phyloP scores from a whole-genome alignment of 305 asterid species.

The Striga hermonthica region DNA sequence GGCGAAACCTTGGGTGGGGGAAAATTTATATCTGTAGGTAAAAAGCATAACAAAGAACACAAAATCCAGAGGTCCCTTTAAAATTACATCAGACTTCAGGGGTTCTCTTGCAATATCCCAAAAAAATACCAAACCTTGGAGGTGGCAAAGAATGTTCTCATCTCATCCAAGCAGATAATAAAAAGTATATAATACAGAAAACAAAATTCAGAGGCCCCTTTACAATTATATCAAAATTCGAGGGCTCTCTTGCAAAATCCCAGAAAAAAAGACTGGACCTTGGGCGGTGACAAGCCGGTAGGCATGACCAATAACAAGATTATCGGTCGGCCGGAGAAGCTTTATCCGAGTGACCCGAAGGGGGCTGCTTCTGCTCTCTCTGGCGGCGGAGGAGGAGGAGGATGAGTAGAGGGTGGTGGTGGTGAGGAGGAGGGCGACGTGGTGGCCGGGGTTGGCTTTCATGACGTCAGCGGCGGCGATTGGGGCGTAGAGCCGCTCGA shows the following conservation, averaged over 20 bases:
- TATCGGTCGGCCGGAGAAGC: slow-evolving; percentile 65
- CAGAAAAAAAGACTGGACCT: slow-evolving; percentile 38
- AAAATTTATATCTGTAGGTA: no score
- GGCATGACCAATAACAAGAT: slow-evolving; percentile 73
- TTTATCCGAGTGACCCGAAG: slow-evolving; percentile 68
- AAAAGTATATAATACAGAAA: no score
- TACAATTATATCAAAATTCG: not conserved
- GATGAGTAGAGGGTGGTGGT: slow-evolving; percentile 53
- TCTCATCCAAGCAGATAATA: no score
- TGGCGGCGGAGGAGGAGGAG: slow-evolving; percentile 33
- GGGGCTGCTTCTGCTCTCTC: slow-evolving; percentile 31
- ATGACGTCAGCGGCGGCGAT: slow-evolving; percentile 57
- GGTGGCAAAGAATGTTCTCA: no score
- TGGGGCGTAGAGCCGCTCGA: slow-evolving; percentile 48
- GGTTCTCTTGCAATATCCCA: no score
- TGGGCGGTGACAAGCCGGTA: slow-evolving; percentile 70
- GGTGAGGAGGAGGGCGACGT: slow-evolving; percentile 84
- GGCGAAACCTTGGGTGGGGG: no score
- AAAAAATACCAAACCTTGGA: no score
- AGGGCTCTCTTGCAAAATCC: not conserved
- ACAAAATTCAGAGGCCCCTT: no score
- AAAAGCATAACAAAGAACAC: no score
- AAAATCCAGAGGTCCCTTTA: no score
- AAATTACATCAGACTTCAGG: no score
- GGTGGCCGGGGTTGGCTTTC: slow-evolving; percentile 71